Percentiles rank a stretch among this genome's conserved stretches.
These are phyloP conservation scores for Stereum hirsutum DNA, from an alignment of 1,284 basidiomycete genomes.

Conservation along the genomic window DNA sequence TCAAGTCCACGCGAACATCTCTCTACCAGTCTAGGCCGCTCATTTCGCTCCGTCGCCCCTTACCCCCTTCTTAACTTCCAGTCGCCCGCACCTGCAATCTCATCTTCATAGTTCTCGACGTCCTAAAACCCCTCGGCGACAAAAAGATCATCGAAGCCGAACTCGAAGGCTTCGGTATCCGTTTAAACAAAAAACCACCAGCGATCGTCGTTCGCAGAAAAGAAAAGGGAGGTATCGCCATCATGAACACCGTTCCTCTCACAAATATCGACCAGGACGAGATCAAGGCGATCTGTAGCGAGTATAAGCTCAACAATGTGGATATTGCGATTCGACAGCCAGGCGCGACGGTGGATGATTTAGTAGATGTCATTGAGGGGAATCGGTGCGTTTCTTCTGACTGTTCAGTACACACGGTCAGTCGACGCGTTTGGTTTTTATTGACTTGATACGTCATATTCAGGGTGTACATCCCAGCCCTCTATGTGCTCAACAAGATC, in stretches of 20 bases:
- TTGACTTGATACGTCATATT: slow-evolving; percentile 5
- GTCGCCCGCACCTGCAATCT: slow-evolving; percentile 97
- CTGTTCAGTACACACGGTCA: not conserved
- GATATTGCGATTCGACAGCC: slow-evolving; percentile 93
- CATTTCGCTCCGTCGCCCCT: no score
- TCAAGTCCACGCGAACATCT: not conserved
- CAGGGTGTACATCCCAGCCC: slow-evolving; percentile 89
- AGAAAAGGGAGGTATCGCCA: slow-evolving; percentile 90
- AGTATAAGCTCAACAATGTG: slow-evolving; percentile 87
- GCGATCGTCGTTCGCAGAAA: slow-evolving; percentile 78
- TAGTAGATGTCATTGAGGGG: slow-evolving; percentile 95
- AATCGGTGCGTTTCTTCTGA: slow-evolving; percentile 51
- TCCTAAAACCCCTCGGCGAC: slow-evolving; percentile 94
- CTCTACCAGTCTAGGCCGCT: no score
- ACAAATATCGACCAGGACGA: slow-evolving; percentile 95
- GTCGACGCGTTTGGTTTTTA: not conserved
- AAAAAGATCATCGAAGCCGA: slow-evolving; percentile 89
- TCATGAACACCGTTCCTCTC: slow-evolving; percentile 95
- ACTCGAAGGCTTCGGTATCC: slow-evolving; percentile 94
- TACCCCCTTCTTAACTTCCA: no score
- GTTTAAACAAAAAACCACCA: slow-evolving; percentile 93
- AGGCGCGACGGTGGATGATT: slow-evolving; percentile 90
- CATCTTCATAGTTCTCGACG: slow-evolving; percentile 98
- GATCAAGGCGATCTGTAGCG: slow-evolving; percentile 92
- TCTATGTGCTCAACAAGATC: slow-evolving; percentile 81